These are phyloP conservation scores for Fagus sylvatica DNA, from an alignment of 306 rosid genomes.

Conservation along the genomic window DNA sequence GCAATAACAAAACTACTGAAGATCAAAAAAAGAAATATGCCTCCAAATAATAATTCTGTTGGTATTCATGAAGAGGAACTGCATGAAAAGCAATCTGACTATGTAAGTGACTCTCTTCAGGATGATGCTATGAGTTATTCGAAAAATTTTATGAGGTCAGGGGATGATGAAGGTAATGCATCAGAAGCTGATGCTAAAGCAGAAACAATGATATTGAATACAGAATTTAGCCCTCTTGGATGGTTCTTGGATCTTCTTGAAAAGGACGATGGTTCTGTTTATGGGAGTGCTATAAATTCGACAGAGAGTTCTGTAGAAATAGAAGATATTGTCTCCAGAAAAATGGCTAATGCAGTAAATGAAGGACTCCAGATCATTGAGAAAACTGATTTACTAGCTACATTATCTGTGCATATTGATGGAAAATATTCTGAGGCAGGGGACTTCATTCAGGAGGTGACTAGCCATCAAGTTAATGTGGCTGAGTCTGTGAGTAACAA, in stretches of 20 bases:
- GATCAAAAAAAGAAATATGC: constrained; percentile 46
- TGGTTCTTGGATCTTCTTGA: constrained; percentile 7
- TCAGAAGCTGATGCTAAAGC: constrained; percentile 25
- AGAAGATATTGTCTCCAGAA: constrained; percentile 26
- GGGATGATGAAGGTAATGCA: constrained; percentile 27
- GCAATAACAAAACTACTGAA: constrained; percentile 57
- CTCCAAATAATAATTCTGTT: constrained; percentile 22
- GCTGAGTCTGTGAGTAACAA: neutral
- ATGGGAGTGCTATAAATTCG: neutral
- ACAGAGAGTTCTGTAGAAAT: neutral
- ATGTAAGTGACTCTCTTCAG: constrained; percentile 15
- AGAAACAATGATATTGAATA: constrained; percentile 24
- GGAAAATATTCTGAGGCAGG: neutral
- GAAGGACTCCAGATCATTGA: constrained; percentile 17
- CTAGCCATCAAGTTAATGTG: constrained; percentile 2
- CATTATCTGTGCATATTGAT: constrained; percentile 7
- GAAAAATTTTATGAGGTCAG: constrained; percentile 17
- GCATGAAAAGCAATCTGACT: constrained; percentile 24
- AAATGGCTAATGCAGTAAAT: constrained; percentile 8
- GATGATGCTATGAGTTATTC: constrained; percentile 28
- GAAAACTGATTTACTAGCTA: constrained; percentile 18
- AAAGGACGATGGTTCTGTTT: constrained; percentile 15
- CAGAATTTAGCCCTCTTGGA: constrained; percentile 25
- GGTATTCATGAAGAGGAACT: constrained; percentile 28
- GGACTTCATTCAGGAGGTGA: constrained; percentile 9